Conservation (phyloP, 2,329 filamentous ascomycete genomes). For the Geoglossum cookeanum region DNA sequence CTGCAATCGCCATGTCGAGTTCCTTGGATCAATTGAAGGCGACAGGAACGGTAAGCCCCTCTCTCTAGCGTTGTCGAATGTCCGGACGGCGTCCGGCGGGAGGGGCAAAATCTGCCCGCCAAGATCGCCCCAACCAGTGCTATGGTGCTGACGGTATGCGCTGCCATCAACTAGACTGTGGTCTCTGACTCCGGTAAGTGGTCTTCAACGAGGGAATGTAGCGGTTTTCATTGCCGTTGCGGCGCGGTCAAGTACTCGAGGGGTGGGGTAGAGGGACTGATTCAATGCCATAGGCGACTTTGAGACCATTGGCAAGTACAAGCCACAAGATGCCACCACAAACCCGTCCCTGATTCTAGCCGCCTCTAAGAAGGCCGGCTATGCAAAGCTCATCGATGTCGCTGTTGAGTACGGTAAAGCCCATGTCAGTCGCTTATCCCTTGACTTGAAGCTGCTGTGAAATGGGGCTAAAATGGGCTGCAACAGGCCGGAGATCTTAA, state of each 20-base stretch:
- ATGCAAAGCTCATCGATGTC: slow-evolving; percentile 74
- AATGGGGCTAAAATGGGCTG: neutral
- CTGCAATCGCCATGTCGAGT: slow-evolving; percentile 1
- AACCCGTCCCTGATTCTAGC: slow-evolving; percentile 98
- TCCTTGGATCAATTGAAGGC: slow-evolving; percentile 96
- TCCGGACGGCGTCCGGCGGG: neutral
- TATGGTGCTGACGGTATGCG: neutral
- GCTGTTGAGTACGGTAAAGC: slow-evolving; percentile 76
- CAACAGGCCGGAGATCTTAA: slow-evolving; percentile 42
- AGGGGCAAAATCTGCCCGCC: slow-evolving; percentile 4
- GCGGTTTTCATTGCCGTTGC: neutral
- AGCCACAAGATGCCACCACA: slow-evolving; percentile 99
- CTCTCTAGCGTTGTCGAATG: slow-evolving; percentile 10
- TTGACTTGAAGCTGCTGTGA: neutral
- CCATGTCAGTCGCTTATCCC: slow-evolving; percentile 29
- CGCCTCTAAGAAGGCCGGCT: slow-evolving; percentile 94
- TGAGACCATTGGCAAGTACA: slow-evolving; percentile 96
- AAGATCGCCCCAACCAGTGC: neutral
- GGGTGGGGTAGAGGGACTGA: slow-evolving; percentile 15
- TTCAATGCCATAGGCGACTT: slow-evolving; percentile 42
- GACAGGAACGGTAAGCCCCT: slow-evolving; percentile 68
- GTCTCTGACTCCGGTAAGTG: slow-evolving; percentile 85
- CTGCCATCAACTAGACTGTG: slow-evolving; percentile 43
- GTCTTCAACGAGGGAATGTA: neutral
- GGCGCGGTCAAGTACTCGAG: neutral